Evolutionary conservation across 169 alveolate genomes (phyloP).

Genomic region (Toxoplasma gondii): DNA sequence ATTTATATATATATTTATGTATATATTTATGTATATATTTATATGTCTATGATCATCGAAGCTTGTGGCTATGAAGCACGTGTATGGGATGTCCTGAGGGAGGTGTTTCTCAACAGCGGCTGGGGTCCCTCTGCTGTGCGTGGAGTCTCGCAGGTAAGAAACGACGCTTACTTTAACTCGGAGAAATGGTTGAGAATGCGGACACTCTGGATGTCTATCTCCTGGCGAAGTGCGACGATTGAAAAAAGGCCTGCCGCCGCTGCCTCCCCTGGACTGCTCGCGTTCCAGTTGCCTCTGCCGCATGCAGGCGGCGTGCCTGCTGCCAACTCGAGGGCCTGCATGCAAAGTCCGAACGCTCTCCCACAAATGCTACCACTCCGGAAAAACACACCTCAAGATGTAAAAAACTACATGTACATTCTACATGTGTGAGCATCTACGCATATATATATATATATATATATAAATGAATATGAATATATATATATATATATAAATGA

Average conservation of each 20-base stretch:
- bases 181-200: constrained; percentile 46
- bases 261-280: constrained; percentile 11
- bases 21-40: not conserved
- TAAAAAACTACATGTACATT: not conserved
- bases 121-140: no score
- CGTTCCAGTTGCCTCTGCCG: not conserved
- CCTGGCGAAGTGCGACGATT: constrained; percentile 26
- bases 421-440: not conserved
- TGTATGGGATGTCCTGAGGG: no score
- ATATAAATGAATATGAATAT: no score
- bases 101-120: no score
- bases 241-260: constrained; percentile 39
- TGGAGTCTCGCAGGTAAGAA: no score
- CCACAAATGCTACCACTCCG: not conserved
- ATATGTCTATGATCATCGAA: not conserved
- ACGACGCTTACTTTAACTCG: constrained; percentile 11
- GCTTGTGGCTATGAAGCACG: no score
- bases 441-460: not conserved
- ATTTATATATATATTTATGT: no score
- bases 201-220: constrained; percentile 40
- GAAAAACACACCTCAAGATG: not conserved
- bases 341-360: not conserved
- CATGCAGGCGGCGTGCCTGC: not conserved
- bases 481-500: not conserved
- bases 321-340: not conserved